Evolutionary conservation across 257 asterid species (phyloP).

Genomic region (Paraleonurus japonicus): DNA sequence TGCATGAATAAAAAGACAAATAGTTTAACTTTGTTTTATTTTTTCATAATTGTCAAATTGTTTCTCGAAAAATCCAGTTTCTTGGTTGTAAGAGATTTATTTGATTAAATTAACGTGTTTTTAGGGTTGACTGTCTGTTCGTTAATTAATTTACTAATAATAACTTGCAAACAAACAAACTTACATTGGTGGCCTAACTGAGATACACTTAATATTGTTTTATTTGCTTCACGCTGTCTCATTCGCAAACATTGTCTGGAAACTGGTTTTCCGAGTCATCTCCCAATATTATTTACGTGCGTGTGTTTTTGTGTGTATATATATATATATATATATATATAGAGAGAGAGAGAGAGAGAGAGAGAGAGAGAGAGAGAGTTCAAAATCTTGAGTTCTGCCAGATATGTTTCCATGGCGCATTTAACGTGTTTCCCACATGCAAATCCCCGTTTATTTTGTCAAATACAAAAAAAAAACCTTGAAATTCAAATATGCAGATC

Average conservation of each 20-base stretch:
- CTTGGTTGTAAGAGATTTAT: conserved; percentile 32
- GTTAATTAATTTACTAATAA: conserved; percentile 17
- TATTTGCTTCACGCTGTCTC: conserved; percentile 28
- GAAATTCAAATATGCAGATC: background rate
- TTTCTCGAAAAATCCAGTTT: conserved; percentile 35
- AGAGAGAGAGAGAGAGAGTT: conserved; percentile 20
- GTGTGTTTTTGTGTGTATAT: background rate
- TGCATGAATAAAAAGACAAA: conserved; percentile 28
- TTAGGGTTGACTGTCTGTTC: conserved; percentile 37
- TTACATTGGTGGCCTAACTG: conserved; percentile 43
- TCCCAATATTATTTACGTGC: conserved; percentile 12
- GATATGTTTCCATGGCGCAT: conserved; percentile 31
- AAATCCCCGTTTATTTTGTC: conserved; percentile 5
- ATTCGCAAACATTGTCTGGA: conserved; percentile 10
- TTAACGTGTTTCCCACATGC: conserved; percentile 53
- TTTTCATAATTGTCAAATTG: conserved; percentile 15
- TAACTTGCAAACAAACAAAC: conserved; percentile 19
- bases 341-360: conserved; percentile 22
- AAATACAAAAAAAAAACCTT: background rate
- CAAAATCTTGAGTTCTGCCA: conserved; percentile 32
- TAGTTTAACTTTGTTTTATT: conserved; percentile 1
- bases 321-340: background rate
- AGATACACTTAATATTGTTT: conserved; percentile 39
- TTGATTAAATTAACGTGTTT: conserved; percentile 25
- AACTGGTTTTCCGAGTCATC: conserved; percentile 27